Conservation (phyloP, 352 stramenopile genomes). For the Globisporangium solare region DNA sequence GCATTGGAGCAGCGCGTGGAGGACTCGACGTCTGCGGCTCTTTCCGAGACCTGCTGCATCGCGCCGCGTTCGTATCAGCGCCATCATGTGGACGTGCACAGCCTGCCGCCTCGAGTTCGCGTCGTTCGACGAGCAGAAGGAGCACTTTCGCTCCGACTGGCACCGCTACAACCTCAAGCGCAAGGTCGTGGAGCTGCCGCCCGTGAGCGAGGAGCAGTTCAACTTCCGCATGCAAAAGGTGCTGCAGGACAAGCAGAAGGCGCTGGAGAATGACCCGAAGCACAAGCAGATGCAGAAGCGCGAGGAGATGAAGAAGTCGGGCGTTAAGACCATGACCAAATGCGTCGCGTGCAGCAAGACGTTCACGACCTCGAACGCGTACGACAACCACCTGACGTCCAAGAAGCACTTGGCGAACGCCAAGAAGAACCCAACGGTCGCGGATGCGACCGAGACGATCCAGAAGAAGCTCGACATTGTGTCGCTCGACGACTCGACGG, state of each 20-base stretch:
- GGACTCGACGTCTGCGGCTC: background rate
- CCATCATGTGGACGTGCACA: conserved; percentile 73
- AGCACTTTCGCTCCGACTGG: conserved; percentile 96
- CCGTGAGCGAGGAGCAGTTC: conserved; percentile 89
- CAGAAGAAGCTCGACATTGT: conserved; percentile 61
- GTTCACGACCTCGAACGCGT: conserved; percentile 76
- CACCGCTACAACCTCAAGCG: conserved; percentile 97
- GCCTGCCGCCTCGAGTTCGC: conserved; percentile 72
- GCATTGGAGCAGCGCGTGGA: conserved; percentile 1
- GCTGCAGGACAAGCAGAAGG: conserved; percentile 48
- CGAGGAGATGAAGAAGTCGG: conserved; percentile 62
- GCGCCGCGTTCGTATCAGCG: background rate
- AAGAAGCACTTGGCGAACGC: conserved; percentile 84
- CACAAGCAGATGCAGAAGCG: conserved; percentile 64
- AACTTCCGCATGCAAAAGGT: conserved; percentile 75
- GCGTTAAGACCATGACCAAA: conserved; percentile 72
- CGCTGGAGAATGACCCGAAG: conserved; percentile 58
- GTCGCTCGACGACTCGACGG: conserved; percentile 18
- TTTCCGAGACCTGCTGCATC: conserved; percentile 1
- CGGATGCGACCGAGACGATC: conserved; percentile 51
- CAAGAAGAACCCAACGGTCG: conserved; percentile 59
- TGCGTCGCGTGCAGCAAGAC: conserved; percentile 84
- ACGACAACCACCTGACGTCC: conserved; percentile 80
- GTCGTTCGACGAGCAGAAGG: conserved; percentile 61
- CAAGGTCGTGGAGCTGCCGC: conserved; percentile 91